Base-by-base conservation (phyloP, 129 eudicot species). In the Dittrichia graveolens region DNA sequence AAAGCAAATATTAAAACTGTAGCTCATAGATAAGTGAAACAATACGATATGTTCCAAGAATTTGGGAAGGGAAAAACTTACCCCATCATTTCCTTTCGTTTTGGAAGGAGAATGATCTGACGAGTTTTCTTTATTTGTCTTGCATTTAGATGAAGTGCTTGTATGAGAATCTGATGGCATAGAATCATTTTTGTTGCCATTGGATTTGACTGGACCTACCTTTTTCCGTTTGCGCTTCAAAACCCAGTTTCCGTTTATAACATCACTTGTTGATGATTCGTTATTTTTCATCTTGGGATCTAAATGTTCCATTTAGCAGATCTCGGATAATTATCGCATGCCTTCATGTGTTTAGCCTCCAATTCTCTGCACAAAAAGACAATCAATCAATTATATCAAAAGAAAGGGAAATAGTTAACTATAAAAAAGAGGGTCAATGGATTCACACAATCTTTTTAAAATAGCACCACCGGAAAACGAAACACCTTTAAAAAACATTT, bases 41-140 rank as follows among this genome's bases (percentile, higher is more conserved):
- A 24, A 24, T 24, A 24, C 0, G 31, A 11, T 38, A 11, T 47
- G 16, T 67, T 8, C 62, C 8, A 4, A 19, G 35, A 71, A 6
- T 13, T 42, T 55, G 7, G 16, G 24, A 10, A 24, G 43, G 48
- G 18, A 67, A 53, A 7, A 63, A 69, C 85, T 82, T 58, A 93
- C 98, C 83, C 95, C 96, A 69, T 90, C 96, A 63, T 84, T 71
- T 73, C 96, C 96, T 83, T 85, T 94, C 82, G 52, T 82, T 80
- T 84, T 90, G 78, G 87, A 71, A 71, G 79, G 77, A 71, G 78
- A 81, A 18, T 12, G 83, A 61, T 52, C 75, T n/a, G 77, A 74
- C 13, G 80, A 69, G 62, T 24, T 31, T 44, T 83, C 88, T 40
- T 69, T 79, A 24, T 74, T 81, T 35, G 15, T 9, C 40, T 59